phyloP scores from a whole-genome alignment of 345 rosid species.

The Eutrema yunnanense region DNA sequence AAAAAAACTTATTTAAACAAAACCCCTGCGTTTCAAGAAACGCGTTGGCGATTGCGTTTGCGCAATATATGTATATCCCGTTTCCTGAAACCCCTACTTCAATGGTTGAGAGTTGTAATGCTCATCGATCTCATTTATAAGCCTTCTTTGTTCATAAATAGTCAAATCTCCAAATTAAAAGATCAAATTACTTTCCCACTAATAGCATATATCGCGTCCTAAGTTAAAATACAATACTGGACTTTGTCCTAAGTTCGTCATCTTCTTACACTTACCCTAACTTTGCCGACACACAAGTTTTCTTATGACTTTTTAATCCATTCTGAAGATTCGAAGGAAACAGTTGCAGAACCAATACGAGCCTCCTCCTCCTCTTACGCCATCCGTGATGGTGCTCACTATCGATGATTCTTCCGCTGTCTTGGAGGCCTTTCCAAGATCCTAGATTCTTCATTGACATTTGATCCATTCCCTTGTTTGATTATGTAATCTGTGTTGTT shows the following conservation, averaged over 20 bases:
- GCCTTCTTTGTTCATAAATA: not conserved
- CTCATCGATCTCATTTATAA: not conserved
- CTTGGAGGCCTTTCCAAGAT: slow-evolving; percentile 4
- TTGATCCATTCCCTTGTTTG: slow-evolving; percentile 11
- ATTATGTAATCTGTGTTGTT: not conserved
- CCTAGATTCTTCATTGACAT: slow-evolving; percentile 13
- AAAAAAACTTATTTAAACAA: not conserved
- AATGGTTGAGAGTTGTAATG: not conserved
- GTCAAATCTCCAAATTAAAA: not conserved
- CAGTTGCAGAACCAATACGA: not conserved
- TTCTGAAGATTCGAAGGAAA: not conserved
- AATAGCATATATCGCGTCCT: not conserved
- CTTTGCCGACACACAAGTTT: not conserved
- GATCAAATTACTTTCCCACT: not conserved
- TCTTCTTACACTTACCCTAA: slow-evolving; percentile 5
- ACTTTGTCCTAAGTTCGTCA: slow-evolving; percentile 9
- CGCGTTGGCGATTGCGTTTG: not conserved
- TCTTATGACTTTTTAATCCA: not conserved
- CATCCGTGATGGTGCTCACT: not conserved
- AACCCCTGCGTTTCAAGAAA: not conserved
- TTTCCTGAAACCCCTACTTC: not conserved
- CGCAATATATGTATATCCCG: not conserved
- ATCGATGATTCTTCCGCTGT: not conserved
- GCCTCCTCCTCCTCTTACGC: not conserved
- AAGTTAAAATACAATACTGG: not conserved